Conservation (phyloP, 306 rosid genomes). For the Prunus davidiana region DNA sequence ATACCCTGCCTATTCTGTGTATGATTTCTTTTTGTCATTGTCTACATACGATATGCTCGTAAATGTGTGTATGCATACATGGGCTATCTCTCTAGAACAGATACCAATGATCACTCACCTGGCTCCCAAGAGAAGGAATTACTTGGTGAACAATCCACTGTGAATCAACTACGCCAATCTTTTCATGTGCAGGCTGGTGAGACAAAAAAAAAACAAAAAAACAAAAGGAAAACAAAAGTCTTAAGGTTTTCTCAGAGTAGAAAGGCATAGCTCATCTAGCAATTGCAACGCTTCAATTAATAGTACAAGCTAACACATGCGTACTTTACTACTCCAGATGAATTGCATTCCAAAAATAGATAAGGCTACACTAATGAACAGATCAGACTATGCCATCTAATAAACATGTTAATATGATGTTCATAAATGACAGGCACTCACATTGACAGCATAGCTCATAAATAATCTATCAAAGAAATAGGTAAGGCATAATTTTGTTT, state of each 20-base stretch:
- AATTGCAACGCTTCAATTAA: background rate
- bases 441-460: background rate
- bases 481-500: background rate
- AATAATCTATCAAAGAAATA: background rate
- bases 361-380: background rate
- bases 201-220: slow-evolving; percentile 18
- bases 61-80: background rate
- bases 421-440: background rate
- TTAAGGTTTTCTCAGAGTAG: background rate
- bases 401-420: background rate
- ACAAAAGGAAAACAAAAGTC: slow-evolving; percentile 16
- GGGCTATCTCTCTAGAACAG: background rate
- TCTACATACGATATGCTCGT: background rate
- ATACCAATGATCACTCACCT: slow-evolving; percentile 51
- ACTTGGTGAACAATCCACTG: slow-evolving; percentile 96
- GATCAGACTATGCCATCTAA: background rate
- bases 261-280: background rate
- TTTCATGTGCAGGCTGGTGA: slow-evolving; percentile 86
- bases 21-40: background rate
- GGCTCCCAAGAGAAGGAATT: slow-evolving; percentile 86
- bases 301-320: background rate
- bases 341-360: background rate
- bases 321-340: background rate
- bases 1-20: background rate
- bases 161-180: slow-evolving; percentile 96